A percentile compares a stretch with the other conserved stretches of the same genome.
Evolutionary conservation across 345 rosid species (phyloP).

Genomic region (Gossypioides kirkii): DNA sequence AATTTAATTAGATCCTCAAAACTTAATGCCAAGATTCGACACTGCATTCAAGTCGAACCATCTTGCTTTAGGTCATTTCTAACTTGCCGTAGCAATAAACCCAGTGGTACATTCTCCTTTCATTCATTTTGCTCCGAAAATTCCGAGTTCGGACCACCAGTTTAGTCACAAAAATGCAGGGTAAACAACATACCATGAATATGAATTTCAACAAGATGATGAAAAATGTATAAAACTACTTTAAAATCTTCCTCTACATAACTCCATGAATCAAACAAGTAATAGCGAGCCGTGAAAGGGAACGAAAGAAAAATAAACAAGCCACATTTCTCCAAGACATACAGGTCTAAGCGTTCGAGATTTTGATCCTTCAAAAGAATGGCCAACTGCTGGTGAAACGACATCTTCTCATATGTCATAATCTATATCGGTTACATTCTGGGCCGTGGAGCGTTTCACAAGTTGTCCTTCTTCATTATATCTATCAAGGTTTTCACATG

Average conservation of each 20-base stretch:
- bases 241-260: constrained; percentile 24
- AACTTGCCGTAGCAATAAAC: background rate
- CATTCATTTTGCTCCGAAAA: background rate
- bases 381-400: background rate
- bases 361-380: background rate
- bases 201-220: background rate
- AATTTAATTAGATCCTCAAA: no score
- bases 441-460: constrained; percentile 56
- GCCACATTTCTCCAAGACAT: constrained; percentile 15
- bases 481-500: constrained; percentile 84
- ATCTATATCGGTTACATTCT: constrained; percentile 76
- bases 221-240: constrained; percentile 2
- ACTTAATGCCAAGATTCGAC: no score
- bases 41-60: no score
- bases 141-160: background rate
- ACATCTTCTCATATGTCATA: constrained; percentile 45
- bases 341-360: background rate
- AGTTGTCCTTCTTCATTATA: constrained; percentile 70
- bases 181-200: background rate
- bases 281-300: background rate
- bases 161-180: background rate
- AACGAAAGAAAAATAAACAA: background rate
- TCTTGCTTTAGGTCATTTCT: no score
- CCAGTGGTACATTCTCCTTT: background rate
- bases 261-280: constrained; percentile 6